Conservation (phyloP, 202 grass and related monocot species). For the Carex sylvatica region DNA sequence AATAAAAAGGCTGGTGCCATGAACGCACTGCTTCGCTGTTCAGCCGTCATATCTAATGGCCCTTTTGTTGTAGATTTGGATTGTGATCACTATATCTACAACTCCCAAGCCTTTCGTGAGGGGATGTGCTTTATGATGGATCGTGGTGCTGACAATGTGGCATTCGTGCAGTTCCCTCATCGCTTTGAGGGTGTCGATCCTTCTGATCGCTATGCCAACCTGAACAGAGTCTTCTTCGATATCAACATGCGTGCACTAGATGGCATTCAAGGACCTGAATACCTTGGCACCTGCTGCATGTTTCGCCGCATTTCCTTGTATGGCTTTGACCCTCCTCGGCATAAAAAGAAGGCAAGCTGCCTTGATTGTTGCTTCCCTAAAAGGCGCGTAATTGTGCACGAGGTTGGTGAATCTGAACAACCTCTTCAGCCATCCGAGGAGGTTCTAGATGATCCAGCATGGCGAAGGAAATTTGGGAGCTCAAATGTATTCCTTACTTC, state of each 20-base stretch:
- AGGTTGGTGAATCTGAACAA: slow-evolving; percentile 22
- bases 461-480: slow-evolving; percentile 47
- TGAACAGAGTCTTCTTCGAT: slow-evolving; percentile 81
- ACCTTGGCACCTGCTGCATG: slow-evolving; percentile 67
- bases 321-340: slow-evolving; percentile 62
- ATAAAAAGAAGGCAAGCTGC: slow-evolving; percentile 30
- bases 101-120: slow-evolving; percentile 71
- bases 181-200: slow-evolving; percentile 85
- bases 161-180: slow-evolving; percentile 84
- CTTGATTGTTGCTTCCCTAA: slow-evolving; percentile 38
- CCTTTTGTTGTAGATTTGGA: slow-evolving; percentile 93
- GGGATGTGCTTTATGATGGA: slow-evolving; percentile 94
- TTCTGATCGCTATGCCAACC: slow-evolving; percentile 80
- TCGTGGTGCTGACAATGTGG: slow-evolving; percentile 63
- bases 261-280: slow-evolving; percentile 70
- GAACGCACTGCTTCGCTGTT: slow-evolving; percentile 71
- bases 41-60: slow-evolving; percentile 75
- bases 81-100: slow-evolving; percentile 85
- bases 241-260: slow-evolving; percentile 74
- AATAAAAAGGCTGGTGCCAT: slow-evolving; percentile 95
- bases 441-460: slow-evolving; percentile 24
- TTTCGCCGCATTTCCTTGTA: slow-evolving; percentile 69
- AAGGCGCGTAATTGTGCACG: slow-evolving; percentile 6
- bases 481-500: slow-evolving; percentile 49
- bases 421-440: slow-evolving; percentile 33